phyloP scores from a whole-genome alignment of 192 early-diverging fungal genomes.

The Jimgerdemannia flammicorona region DNA sequence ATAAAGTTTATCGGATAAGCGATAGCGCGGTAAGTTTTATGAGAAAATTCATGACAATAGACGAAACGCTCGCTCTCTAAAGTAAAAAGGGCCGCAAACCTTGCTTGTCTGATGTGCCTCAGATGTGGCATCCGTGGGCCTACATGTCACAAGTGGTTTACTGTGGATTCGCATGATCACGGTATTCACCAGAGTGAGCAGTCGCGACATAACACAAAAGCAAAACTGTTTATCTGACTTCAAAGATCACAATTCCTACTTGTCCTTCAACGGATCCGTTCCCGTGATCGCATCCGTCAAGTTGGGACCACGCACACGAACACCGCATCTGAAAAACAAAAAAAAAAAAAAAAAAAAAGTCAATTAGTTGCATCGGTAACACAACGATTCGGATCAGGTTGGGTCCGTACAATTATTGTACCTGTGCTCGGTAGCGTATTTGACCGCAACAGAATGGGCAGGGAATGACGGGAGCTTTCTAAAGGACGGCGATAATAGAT shows the following conservation, averaged over 20 bases:
- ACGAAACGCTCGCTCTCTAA: background rate
- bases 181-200: background rate
- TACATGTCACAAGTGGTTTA: conserved; percentile 15
- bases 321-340: conserved; percentile 12
- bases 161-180: background rate
- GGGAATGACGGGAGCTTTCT: conserved; percentile 33
- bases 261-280: conserved; percentile 31
- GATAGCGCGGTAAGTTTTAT: background rate
- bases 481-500: background rate
- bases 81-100: background rate
- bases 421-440: conserved; percentile 32
- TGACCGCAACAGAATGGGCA: conserved; percentile 23
- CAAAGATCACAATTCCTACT: conserved; percentile 6
- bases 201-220: no score
- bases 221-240: no score
- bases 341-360: no score
- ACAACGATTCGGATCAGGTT: no score
- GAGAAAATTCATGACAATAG: background rate
- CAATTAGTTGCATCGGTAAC: no score
- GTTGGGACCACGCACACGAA: conserved; percentile 24
- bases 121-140: conserved; percentile 12
- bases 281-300: conserved; percentile 30
- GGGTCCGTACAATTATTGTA: background rate
- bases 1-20: background rate
- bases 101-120: conserved; percentile 22